Evolutionary conservation across 495 filamentous ascomycete genomes (phyloP).

Genomic region (Trichoderma gamsii): DNA sequence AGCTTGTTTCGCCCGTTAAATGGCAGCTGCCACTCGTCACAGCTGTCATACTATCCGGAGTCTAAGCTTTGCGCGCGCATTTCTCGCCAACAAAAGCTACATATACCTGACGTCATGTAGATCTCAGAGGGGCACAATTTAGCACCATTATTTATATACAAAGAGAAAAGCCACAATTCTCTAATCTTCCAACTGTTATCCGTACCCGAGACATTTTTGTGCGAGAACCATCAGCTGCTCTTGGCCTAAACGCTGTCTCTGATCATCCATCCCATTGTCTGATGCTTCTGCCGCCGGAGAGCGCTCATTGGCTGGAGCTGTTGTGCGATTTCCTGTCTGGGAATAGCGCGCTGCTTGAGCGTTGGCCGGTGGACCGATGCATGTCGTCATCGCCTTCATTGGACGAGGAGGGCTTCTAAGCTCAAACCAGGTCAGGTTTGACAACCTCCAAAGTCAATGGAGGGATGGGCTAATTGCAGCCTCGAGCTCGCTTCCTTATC

Average conservation of each 20-base stretch:
- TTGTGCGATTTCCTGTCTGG: not conserved
- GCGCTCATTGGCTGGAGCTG: not conserved
- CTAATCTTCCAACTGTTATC: not conserved
- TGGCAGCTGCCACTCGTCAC: not conserved
- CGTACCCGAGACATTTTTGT: not conserved
- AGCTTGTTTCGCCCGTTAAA: constrained; percentile 1
- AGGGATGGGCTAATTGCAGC: not conserved
- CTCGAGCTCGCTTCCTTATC: not conserved
- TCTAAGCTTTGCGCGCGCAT: not conserved
- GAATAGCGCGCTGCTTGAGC: not conserved
- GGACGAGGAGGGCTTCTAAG: not conserved
- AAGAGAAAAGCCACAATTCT: not conserved
- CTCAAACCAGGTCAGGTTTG: not conserved
- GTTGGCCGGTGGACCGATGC: constrained; percentile 6
- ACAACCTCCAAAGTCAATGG: not conserved
- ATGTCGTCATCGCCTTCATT: constrained; percentile 7
- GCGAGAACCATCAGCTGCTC: not conserved
- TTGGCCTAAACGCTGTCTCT: not conserved
- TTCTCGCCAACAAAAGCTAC: not conserved
- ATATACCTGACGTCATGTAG: not conserved
- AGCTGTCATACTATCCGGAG: not conserved
- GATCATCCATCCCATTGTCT: not conserved
- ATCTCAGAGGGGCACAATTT: not conserved
- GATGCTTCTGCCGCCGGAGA: not conserved
- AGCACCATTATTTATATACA: not conserved